Evolutionary conservation across 2,329 filamentous ascomycete genomes (phyloP), one percentile per base, ranked within the genome.

Genomic region (Trichoderma sp.): DNA sequence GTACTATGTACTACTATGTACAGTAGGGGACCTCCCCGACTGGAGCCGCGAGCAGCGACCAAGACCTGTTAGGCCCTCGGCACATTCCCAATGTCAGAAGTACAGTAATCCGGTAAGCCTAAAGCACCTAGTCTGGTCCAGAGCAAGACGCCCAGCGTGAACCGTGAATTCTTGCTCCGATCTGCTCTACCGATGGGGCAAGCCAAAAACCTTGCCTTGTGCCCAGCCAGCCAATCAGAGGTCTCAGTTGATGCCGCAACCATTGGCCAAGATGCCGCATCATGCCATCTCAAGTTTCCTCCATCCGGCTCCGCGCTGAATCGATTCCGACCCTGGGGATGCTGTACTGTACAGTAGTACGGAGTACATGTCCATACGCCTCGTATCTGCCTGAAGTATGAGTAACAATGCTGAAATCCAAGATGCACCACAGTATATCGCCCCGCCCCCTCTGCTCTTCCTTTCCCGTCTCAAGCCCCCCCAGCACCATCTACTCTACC

Each of bases 171-270:
- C 15, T 32, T 17, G 22, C 17, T 39, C 45, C 29, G 12, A 25
- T 42, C 35, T 35, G 50, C 52, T 42, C 35, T 35, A 35, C 52
- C 63, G 50, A 34, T 34, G 25, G 34, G 45, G 32, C 42, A 45
- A 13, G 10, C 42, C 10, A 48, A 22, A 22, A 48, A 10, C 54
- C 15, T 29, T 25, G 19, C 25, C n/a, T 53, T 22, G n/a, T 19
- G 45, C 5, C 63, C 34, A 39, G 15, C 15, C 19, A 65, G 58
- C 65, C 65, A 67, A 67, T 67, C 48, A 64, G 25, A 19, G 27
- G 19, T 34, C 13, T 13, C 56, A 63, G 42, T 53, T n/a, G 13
- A 37, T 59, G 64, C 64, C 48, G 64, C 61, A 64, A 54, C 13
- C 4, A 17, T 48, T n/a, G 35, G 0, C 32, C 4, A 54, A 27